A percentile compares a stretch with the other conserved stretches of the same genome.
phyloP scores from a whole-genome alignment of 805 yeast genomes.

The Ogataea ganodermae region DNA sequence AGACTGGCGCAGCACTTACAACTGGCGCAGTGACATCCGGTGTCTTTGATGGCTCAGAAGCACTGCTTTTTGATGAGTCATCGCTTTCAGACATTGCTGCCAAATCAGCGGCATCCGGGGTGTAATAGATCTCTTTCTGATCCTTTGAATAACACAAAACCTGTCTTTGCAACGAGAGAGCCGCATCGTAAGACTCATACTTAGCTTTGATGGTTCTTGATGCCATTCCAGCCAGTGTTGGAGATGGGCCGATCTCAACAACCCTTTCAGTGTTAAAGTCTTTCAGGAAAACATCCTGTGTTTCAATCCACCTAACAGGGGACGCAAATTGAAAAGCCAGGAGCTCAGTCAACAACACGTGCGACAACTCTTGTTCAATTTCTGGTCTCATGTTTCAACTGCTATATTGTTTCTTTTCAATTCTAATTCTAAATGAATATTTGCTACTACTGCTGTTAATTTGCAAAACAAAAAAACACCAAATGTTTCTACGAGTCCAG shows the following conservation, averaged over 20 bases:
- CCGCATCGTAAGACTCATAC: slow-evolving; percentile 97
- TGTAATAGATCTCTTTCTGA: slow-evolving; percentile 93
- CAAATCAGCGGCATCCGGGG: slow-evolving; percentile 71
- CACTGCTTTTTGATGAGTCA: slow-evolving; percentile 17
- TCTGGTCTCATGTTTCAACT: slow-evolving; percentile 97
- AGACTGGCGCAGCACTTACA: background rate
- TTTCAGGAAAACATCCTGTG: slow-evolving; percentile 95
- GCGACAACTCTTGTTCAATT: slow-evolving; percentile 96
- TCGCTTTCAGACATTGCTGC: slow-evolving; percentile 40
- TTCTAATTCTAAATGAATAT: too few relatives aligned
- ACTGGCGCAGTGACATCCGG: slow-evolving; percentile 64
- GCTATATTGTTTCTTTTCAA: too few relatives aligned
- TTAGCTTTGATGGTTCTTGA: slow-evolving; percentile 92
- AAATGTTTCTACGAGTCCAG: too few relatives aligned
- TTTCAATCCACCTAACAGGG: slow-evolving; percentile 98
- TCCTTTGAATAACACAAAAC: slow-evolving; percentile 95
- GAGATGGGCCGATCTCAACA: slow-evolving; percentile 98
- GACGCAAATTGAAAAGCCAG: slow-evolving; percentile 98
- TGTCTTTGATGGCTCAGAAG: slow-evolving; percentile 36
- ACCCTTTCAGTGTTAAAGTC: slow-evolving; percentile 95
- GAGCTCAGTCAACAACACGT: slow-evolving; percentile 88
- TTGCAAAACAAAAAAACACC: too few relatives aligned
- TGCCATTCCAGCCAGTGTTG: slow-evolving; percentile 99
- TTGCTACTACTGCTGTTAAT: too few relatives aligned
- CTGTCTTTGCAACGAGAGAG: slow-evolving; percentile 89